Percentiles rank a stretch among this genome's conserved stretches.
These are phyloP conservation scores for Phytophthora cajani DNA, from an alignment of 352 stramenopile species.

Conservation along the genomic window DNA sequence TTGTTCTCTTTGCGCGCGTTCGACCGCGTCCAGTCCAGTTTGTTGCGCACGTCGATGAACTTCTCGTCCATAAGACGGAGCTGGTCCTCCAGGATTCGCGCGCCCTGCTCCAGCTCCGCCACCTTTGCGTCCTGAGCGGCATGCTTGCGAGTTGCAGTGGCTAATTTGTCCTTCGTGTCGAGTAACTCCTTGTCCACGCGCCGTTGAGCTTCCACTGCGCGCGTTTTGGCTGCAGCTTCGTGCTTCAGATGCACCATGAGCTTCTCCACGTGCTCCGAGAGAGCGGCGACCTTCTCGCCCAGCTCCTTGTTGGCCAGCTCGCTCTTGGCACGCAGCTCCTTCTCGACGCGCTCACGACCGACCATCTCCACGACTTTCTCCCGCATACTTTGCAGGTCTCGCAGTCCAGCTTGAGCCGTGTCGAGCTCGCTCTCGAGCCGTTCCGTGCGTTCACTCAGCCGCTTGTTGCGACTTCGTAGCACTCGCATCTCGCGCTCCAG, in stretches of 20 bases:
- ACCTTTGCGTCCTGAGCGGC: conserved; percentile 87
- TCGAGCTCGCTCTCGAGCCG: conserved; percentile 65
- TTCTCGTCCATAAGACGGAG: conserved; percentile 97
- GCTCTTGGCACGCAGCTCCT: conserved; percentile 81
- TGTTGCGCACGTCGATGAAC: conserved; percentile 96
- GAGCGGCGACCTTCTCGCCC: conserved; percentile 87
- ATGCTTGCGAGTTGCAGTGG: conserved; percentile 81
- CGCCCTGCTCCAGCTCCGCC: conserved; percentile 92
- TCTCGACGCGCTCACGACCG: conserved; percentile 85
- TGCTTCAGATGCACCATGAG: conserved; percentile 97
- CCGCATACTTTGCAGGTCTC: conserved; percentile 75
- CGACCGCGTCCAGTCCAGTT: conserved; percentile 94
- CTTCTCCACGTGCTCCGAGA: conserved; percentile 97
- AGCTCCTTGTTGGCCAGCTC: conserved; percentile 69
- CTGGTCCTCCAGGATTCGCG: conserved; percentile 95
- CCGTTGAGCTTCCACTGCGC: conserved; percentile 77
- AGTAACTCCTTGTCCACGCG: conserved; percentile 83
- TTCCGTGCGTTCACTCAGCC: conserved; percentile 54
- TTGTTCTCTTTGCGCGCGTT: conserved; percentile 88
- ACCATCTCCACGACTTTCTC: conserved; percentile 81
- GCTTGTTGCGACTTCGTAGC: conserved; percentile 77
- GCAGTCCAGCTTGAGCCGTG: conserved; percentile 46
- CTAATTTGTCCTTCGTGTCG: conserved; percentile 68
- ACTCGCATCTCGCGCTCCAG: conserved; percentile 78
- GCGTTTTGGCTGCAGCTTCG: conserved; percentile 94